Evolutionary conservation across 2,329 filamentous ascomycete genomes (phyloP).

Genomic region (Penicillium fuscoglaucum): DNA sequence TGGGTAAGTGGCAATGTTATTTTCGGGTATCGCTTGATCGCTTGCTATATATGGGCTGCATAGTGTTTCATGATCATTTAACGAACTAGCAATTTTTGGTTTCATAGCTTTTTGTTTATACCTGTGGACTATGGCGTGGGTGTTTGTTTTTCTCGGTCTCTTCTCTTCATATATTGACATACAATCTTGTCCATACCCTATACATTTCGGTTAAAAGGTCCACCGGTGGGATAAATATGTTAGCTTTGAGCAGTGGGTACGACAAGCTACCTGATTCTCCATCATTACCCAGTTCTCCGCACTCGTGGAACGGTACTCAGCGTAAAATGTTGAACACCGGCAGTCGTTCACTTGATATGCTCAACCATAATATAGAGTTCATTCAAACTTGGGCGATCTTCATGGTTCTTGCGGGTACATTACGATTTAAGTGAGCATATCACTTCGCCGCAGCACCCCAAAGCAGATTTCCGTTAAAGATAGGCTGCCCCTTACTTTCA

Average conservation of each 20-base stretch:
- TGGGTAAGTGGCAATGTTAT: not conserved
- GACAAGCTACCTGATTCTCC: not conserved
- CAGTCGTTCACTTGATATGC: not conserved
- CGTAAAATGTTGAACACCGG: no score
- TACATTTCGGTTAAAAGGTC: not conserved
- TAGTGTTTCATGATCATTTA: not conserved
- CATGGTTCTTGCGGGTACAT: not conserved
- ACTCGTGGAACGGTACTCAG: not conserved
- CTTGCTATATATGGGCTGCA: not conserved
- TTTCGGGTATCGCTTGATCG: not conserved
- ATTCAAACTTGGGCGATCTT: not conserved
- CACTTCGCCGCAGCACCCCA: no score
- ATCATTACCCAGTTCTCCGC: not conserved
- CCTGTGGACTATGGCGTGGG: not conserved
- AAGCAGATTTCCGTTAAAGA: no score
- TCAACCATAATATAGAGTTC: not conserved
- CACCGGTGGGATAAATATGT: not conserved
- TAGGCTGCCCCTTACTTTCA: no score
- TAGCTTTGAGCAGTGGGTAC: not conserved
- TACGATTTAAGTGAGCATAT: no score
- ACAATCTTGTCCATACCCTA: not conserved
- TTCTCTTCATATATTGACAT: constrained; percentile 7
- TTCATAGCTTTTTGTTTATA: not conserved
- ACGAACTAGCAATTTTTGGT: not conserved
- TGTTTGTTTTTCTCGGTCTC: not conserved